These are phyloP conservation scores for Carpinus fangiana DNA, from an alignment of 306 rosid genomes.

Conservation along the genomic window DNA sequence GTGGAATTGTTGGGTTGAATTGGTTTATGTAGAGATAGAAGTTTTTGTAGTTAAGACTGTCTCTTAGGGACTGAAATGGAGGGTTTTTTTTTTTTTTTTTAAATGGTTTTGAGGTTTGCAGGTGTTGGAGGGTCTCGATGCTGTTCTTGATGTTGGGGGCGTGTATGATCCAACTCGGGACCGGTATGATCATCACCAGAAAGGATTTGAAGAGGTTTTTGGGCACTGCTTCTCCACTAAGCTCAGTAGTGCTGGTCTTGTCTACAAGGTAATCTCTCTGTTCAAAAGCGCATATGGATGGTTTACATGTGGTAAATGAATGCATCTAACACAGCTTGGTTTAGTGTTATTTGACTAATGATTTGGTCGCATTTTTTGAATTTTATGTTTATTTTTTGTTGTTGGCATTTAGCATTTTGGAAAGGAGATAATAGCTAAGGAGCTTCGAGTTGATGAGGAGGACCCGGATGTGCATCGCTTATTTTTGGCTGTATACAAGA, in stretches of 20 bases:
- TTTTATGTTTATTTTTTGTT: not conserved
- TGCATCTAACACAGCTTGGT: not conserved
- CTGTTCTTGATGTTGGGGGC: constrained; percentile 98
- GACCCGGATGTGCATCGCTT: constrained; percentile 70
- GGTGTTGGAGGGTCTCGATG: constrained; percentile 88
- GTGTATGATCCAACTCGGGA: constrained; percentile 73
- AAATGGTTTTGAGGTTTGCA: constrained; percentile 25
- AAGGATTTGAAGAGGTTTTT: constrained; percentile 87
- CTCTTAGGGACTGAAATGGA: not conserved
- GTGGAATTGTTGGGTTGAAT: not conserved
- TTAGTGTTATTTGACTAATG: not conserved
- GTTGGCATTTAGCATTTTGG: constrained; percentile 72
- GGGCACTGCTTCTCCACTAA: constrained; percentile 90
- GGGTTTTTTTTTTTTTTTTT: not conserved
- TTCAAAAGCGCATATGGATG: not conserved
- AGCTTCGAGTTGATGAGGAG: constrained; percentile 77
- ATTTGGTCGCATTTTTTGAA: constrained; percentile 3
- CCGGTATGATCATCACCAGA: constrained; percentile 97
- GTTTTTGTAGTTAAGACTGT: not conserved
- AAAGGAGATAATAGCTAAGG: constrained; percentile 89
- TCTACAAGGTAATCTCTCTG: constrained; percentile 65
- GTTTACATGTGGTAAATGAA: not conserved
- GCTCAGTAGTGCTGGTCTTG: constrained; percentile 95
- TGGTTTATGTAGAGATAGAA: not conserved
- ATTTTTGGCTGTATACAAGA: constrained; percentile 83